Base-by-base conservation (phyloP, 768 basidiomycete genomes). In the Leccinum imitatum region DNA sequence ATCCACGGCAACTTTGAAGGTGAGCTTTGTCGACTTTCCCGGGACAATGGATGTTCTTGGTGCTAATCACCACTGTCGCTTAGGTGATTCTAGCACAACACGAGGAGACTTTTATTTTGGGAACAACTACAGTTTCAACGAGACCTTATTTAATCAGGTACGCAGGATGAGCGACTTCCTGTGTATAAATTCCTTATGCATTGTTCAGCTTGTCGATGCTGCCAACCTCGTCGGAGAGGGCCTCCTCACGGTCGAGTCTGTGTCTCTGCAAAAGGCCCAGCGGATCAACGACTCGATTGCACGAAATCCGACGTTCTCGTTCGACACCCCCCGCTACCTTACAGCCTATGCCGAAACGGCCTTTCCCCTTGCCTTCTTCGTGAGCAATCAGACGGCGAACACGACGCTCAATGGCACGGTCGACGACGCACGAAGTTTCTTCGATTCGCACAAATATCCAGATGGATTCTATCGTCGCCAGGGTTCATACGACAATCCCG, bases 201-300 rank as follows among this genome's bases (percentile, higher is more conserved):
- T 37, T 57, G 39, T 39, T 33, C 6, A 69, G 69, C 62, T 68
- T 13, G 56, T 39, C 14, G 15, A 50, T 27, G 56, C 68, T 1
- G 69, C 68, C 47, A 53, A 71, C 3, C 56, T 62, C 9, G 60
- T 66, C 15, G 68, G 68, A 17, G 8, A 33, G 19, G 67, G 68
- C 0, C 13, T 52, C 19, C 55, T 71, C 44, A 69, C 68, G 1
- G 10, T 71, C 31, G 62, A 70, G 51, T 68, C 69, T 0, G 59
- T 67, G 23, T 25, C 64, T 7, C 19, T 71, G 30, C 60, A 69
- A 48, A 69, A 71, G 27, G 25, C 33, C 1, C 53, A 56, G 2
- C 69, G 69, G n/a, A 69, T 69, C 30, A 71, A 69, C 23, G 62
- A 71, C 53, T 69, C 68, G 25, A 71, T 69, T 17, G 69, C 68